Conservation (phyloP, 441 rosid species). For the Lepidium campestre region DNA sequence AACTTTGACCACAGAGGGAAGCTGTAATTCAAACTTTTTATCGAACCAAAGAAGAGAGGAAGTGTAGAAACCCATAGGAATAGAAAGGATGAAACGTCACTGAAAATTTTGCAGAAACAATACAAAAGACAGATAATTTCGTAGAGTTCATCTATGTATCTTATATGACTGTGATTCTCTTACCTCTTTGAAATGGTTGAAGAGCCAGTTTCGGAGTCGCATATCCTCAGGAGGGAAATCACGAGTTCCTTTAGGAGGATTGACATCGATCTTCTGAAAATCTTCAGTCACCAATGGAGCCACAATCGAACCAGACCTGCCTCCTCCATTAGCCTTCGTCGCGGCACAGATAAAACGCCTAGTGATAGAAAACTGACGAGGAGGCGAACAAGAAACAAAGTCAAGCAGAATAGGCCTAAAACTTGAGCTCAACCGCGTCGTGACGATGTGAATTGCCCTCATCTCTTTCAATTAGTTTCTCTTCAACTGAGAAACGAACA, state of each 20-base stretch:
- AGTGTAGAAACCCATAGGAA: neutral
- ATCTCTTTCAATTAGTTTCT: neutral
- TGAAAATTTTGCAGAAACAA: neutral
- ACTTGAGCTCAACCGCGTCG: conserved; percentile 21
- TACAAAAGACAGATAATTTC: neutral
- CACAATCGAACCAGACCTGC: conserved; percentile 54
- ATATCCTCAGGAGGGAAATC: conserved; percentile 91
- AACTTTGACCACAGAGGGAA: neutral
- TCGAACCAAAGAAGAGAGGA: neutral
- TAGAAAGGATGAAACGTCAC: neutral
- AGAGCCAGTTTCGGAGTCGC: conserved; percentile 90
- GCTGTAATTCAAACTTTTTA: neutral
- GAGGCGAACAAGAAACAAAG: neutral
- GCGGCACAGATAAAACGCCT: conserved; percentile 32
- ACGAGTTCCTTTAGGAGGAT: conserved; percentile 90
- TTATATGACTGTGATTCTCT: neutral
- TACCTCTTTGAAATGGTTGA: conserved; percentile 76
- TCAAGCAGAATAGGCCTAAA: conserved; percentile 35
- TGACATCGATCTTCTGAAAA: conserved; percentile 60
- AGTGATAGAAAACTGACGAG: conserved; percentile 16
- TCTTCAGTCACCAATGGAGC: conserved; percentile 37
- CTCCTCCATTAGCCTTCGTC: conserved; percentile 28
- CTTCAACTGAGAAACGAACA: conserved; percentile 2
- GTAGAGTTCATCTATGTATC: neutral
- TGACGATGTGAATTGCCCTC: conserved; percentile 24